Conservation (phyloP, 257 asterid genomes). For the Cinchona pubescens region DNA sequence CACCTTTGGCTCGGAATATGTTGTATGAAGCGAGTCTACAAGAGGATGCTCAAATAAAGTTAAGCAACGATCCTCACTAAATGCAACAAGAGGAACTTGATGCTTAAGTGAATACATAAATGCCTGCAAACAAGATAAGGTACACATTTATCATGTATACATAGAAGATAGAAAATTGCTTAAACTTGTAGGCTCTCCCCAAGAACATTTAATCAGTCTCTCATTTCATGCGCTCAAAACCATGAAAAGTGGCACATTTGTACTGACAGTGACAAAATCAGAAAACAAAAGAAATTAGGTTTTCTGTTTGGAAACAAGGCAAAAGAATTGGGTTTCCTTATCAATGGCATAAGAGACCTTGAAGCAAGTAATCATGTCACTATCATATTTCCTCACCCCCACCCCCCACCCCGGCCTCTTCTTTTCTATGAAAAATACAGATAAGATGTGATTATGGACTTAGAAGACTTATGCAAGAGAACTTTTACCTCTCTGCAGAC, state of each 20-base stretch:
- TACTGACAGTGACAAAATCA: neutral
- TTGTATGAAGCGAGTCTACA: slow-evolving; percentile 82
- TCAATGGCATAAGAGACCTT: slow-evolving; percentile 1
- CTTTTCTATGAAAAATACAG: neutral
- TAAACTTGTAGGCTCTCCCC: neutral
- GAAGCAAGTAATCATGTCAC: neutral
- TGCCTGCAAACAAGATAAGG: slow-evolving; percentile 51
- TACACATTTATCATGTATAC: neutral
- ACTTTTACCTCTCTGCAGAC: slow-evolving; percentile 74
- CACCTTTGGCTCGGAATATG: slow-evolving; percentile 94
- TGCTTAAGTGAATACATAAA: slow-evolving; percentile 72
- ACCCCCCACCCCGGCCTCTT: neutral
- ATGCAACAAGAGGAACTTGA: slow-evolving; percentile 79
- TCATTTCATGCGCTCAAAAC: neutral
- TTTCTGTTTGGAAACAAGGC: neutral
- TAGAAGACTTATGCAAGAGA: neutral
- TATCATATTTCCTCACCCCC: neutral
- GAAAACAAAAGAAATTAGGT: neutral
- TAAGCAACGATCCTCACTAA: slow-evolving; percentile 72
- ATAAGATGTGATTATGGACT: neutral
- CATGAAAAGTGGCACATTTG: neutral
- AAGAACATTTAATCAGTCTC: neutral
- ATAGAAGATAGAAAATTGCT: neutral
- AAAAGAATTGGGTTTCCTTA: neutral
- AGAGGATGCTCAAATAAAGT: slow-evolving; percentile 88